Evolutionary conservation across 176 grass and related monocot genomes (phyloP), one percentile per base, ranked within the genome.

Genomic region (Dendrocalamus sinicus): DNA sequence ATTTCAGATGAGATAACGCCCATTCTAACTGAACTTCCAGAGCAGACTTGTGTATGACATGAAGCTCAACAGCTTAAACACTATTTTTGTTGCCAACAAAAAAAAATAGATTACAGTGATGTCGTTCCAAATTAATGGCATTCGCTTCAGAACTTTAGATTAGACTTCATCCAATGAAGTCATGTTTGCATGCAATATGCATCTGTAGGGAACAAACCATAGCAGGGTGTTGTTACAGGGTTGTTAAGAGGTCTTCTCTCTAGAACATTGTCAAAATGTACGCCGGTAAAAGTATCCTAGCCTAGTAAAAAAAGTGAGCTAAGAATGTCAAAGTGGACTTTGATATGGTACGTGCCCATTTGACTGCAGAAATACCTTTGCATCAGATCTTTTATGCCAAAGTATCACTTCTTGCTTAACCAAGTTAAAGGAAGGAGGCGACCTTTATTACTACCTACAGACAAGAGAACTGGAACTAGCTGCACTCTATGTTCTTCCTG

Each of bases 391-490:
- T 76, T 76, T 35, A 40, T 40, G 73, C 17, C 13, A 54, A 51
- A 55, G 72, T 37, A 55, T 10, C 26, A 52, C 23, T 55, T 22
- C 73, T 57, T 17, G 17, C 8, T 30, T 76, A 48, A 76, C 48
- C 17, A 76, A 76, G 50, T 39, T 55, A 41, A 41, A n/a, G 52
- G 6, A 23, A 14, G 32, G 40, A 16, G 63, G 63, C 13, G 28
- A 41, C 19, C 52, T 57, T 76, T 58, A 58, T 23, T 76, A 54
- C 52, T 76, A 37, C 51, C 19, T 15, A 40, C 74, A 37, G 47
- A 76, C 52, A 55, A 76, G 46, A 75, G 48, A 75, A 53, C 72
- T 75, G 72, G 28, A 75, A 50, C 48, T 20, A 37, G 26, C 72
- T 59, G 52, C 10, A 22, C 30, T 32, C 19, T 14, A 59, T 59